Evolutionary conservation across 805 yeast genomes (phyloP).

Genomic region (Zygosaccharomyces gambellarensis): DNA sequence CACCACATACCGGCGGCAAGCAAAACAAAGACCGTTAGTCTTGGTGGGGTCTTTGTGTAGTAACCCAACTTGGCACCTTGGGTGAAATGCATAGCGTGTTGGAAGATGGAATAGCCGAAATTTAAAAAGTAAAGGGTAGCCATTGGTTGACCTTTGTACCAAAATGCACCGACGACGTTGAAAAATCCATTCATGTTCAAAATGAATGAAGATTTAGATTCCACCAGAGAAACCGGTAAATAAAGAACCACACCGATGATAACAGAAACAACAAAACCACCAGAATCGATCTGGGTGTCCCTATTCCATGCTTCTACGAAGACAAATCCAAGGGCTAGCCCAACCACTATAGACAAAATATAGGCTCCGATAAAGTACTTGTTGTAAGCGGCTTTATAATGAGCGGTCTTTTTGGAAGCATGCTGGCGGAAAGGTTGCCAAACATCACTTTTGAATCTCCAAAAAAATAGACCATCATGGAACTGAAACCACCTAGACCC

Average conservation of each 20-base stretch:
- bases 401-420: slow-evolving; percentile 56
- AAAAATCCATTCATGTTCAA: slow-evolving; percentile 59
- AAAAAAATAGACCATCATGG: slow-evolving; percentile 50
- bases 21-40: slow-evolving; percentile 52
- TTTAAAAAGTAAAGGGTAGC: slow-evolving; percentile 57
- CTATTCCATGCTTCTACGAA: slow-evolving; percentile 38
- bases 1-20: slow-evolving; percentile 43
- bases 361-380: slow-evolving; percentile 30
- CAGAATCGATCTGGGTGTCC: slow-evolving; percentile 38
- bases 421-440: slow-evolving; percentile 36
- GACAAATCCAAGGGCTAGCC: slow-evolving; percentile 44
- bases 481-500: slow-evolving; percentile 55
- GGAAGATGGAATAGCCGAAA: slow-evolving; percentile 49
- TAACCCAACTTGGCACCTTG: slow-evolving; percentile 60
- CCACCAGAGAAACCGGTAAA: slow-evolving; percentile 58
- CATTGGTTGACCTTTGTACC: slow-evolving; percentile 56
- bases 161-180: slow-evolving; percentile 61
- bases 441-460: slow-evolving; percentile 51
- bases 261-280: slow-evolving; percentile 57
- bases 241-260: slow-evolving; percentile 49
- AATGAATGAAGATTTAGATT: slow-evolving; percentile 55
- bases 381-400: slow-evolving; percentile 39
- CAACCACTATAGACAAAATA: slow-evolving; percentile 38
- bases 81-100: slow-evolving; percentile 50
- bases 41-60: slow-evolving; percentile 60